Conservation (phyloP, 2,329 filamentous ascomycete species). For the Didymosphaeria variabile region DNA sequence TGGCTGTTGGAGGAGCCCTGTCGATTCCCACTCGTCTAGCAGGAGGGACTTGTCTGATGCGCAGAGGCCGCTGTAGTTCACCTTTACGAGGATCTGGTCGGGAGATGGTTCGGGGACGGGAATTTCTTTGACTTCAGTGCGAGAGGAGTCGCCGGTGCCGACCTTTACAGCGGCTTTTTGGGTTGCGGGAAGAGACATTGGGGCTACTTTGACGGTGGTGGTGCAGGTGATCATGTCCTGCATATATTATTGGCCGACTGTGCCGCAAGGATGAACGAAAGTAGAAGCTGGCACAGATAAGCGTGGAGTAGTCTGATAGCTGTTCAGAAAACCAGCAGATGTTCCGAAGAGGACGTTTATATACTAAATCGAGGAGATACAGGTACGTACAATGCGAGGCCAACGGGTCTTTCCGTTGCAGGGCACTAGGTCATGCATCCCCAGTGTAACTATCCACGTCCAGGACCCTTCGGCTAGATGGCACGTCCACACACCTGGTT, state of each 20-base stretch:
- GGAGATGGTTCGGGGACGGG: conserved; percentile 40
- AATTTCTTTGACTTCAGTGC: conserved; percentile 39
- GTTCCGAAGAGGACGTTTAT: background rate
- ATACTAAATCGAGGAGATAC: background rate
- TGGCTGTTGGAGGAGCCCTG: conserved; percentile 63
- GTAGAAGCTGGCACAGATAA: too few species aligned
- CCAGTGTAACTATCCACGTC: background rate
- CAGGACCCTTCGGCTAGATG: background rate
- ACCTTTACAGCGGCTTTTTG: conserved; percentile 49
- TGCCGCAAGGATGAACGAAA: background rate
- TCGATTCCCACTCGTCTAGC: conserved; percentile 48
- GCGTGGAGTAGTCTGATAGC: too few species aligned
- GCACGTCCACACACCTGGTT: background rate
- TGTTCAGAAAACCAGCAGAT: background rate
- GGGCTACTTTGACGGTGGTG: background rate
- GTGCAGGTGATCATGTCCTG: background rate
- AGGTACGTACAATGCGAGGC: background rate
- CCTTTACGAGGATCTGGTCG: conserved; percentile 46
- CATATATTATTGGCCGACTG: background rate
- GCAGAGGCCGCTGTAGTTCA: conserved; percentile 48
- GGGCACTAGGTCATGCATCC: background rate
- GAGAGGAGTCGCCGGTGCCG: conserved; percentile 34
- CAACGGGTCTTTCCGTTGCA: background rate
- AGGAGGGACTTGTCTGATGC: conserved; percentile 48
- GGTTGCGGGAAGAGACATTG: conserved; percentile 42